Evolutionary conservation across 768 basidiomycete genomes (phyloP).

Genomic region (Phylloporus sp.): DNA sequence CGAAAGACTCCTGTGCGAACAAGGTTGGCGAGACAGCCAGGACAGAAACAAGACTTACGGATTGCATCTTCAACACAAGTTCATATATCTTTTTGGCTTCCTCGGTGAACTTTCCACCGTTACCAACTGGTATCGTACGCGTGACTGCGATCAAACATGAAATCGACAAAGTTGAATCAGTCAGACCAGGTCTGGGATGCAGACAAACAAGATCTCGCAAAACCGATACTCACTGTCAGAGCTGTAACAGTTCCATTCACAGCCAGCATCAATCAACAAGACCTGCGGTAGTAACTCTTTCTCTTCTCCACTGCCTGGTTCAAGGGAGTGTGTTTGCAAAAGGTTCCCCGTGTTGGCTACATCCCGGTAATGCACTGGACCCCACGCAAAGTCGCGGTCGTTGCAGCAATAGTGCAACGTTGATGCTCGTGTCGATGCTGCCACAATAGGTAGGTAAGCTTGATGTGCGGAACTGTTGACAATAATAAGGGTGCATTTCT

Average conservation of each 20-base stretch:
- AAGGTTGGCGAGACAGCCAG: neutral
- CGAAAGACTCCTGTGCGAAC: constrained; percentile 60
- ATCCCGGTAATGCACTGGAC: constrained; percentile 57
- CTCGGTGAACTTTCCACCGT: constrained; percentile 82
- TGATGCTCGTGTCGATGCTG: constrained; percentile 79
- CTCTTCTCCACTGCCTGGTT: neutral
- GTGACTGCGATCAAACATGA: constrained; percentile 40
- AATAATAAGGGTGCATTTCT: neutral
- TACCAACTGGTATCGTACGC: constrained; percentile 89
- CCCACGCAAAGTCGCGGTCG: constrained; percentile 83
- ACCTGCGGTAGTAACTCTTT: constrained; percentile 60
- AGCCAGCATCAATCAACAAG: constrained; percentile 90
- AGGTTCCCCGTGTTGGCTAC: constrained; percentile 50
- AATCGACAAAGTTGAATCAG: neutral
- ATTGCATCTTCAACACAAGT: constrained; percentile 89
- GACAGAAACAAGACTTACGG: constrained; percentile 37
- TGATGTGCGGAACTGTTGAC: constrained; percentile 68
- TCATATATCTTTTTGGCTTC: constrained; percentile 82
- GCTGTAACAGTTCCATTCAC: constrained; percentile 76
- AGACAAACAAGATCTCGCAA: neutral
- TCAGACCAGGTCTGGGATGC: neutral
- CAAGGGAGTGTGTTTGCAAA: constrained; percentile 32
- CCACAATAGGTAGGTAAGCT: constrained; percentile 92
- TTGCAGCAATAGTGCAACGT: constrained; percentile 96
- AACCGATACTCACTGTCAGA: constrained; percentile 47